Evolutionary conservation across 2,329 filamentous ascomycete genomes (phyloP).

Genomic region (Thelonectria rubi): DNA sequence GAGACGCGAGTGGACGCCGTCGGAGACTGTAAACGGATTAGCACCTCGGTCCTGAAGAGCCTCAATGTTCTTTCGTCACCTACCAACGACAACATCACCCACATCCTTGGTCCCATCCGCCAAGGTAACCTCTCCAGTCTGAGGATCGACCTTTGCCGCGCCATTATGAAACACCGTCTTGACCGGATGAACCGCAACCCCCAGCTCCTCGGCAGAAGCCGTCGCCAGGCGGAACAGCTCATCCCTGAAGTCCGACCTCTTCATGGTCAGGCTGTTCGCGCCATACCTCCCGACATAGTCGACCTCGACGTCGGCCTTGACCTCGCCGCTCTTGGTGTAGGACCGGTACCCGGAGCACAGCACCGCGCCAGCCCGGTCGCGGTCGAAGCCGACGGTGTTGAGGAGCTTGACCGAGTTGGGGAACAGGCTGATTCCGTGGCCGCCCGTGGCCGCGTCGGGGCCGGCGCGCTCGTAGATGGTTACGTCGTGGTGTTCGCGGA

Average conservation of each 20-base stretch:
- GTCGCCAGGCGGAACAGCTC: constrained; percentile 13
- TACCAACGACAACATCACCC: constrained; percentile 14
- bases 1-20: constrained; percentile 15
- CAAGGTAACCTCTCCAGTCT: constrained; percentile 6
- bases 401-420: constrained; percentile 18
- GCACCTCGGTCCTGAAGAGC: too few species aligned
- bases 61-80: not conserved
- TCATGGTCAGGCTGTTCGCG: constrained; percentile 18
- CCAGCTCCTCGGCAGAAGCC: not conserved
- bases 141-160: constrained; percentile 1
- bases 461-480: constrained; percentile 20
- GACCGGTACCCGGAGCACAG: constrained; percentile 6
- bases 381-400: constrained; percentile 12
- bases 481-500: constrained; percentile 13
- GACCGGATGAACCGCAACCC: constrained; percentile 3
- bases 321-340: constrained; percentile 8
- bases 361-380: constrained; percentile 6
- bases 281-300: constrained; percentile 13
- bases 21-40: not conserved
- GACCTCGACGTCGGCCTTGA: constrained; percentile 15
- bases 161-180: constrained; percentile 17
- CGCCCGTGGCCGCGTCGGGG: constrained; percentile 15
- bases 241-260: constrained; percentile 16
- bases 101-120: constrained; percentile 7
- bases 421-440: constrained; percentile 19